Evolutionary conservation across 2,329 filamentous ascomycete genomes (phyloP), one percentile per base, ranked within the genome.

Genomic region (Botrytis squamosa): DNA sequence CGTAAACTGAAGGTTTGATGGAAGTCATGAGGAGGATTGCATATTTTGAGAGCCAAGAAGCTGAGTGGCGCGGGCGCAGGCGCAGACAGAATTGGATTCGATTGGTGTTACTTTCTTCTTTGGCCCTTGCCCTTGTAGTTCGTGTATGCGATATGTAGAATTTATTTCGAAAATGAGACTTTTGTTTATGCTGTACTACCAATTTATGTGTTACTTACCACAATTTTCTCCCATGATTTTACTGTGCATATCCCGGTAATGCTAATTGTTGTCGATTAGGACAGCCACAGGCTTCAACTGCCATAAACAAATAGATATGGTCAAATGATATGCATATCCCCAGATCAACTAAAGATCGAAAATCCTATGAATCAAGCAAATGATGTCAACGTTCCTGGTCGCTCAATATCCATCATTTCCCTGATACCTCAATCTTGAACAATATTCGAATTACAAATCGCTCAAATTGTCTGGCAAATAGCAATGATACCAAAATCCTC

Each of bases 51-150:
- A 55, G 22, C 25, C 33, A 25, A 22, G 65, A n/a, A 57, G 29
- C 16, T 33, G 18, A n/a, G n/a, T 72, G 36, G 44, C 60, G 59
- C 38, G 14, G 62, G 46, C 46, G 60, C 29, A 40, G 25, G 42
- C 22, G 25, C 63, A 38, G 49, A 4, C 25, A n/a, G 20, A n/a
- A 65, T 40, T 66, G 16, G n/a, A 42, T 66, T 72, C 7, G 70
- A 55, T 55, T 44, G 38, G 18, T 29, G 29, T 66, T 12, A 9
- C 60, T 55, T 57, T 33, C 20, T 52, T 66, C 29, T 12, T 67
- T 72, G 14, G 14, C 25, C 62, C 62, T 59, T 72, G 38, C 22
- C 62, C 62, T 72, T 72, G n/a, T 46, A 25, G 57, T 44, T 55
- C 29, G 16, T 57, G 60, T 67, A 59, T 57, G 5, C 12, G 20